Evolutionary conservation across 495 filamentous ascomycete species (phyloP).

Genomic region (Hypomontagnella monticulosa): DNA sequence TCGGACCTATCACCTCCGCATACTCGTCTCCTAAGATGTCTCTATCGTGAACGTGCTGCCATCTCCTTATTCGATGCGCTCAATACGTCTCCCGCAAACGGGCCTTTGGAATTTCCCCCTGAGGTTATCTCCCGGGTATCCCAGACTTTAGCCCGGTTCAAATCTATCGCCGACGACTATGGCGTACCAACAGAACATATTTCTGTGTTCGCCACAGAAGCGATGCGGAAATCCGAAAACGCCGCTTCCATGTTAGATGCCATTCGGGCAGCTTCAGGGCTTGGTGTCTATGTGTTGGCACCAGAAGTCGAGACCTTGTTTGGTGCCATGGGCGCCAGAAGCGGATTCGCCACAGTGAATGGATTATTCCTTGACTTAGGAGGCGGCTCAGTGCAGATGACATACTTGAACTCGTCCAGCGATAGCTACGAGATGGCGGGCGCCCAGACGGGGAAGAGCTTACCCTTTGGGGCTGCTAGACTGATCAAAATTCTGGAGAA

Average conservation of each 20-base stretch:
- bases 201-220: constrained; percentile 86
- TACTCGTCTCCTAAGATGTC: constrained; percentile 75
- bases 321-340: constrained; percentile 85
- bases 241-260: constrained; percentile 69
- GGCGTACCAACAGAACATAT: constrained; percentile 71
- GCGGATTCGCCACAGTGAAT: constrained; percentile 67
- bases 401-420: constrained; percentile 73
- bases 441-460: constrained; percentile 58
- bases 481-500: constrained; percentile 69
- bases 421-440: constrained; percentile 56
- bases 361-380: constrained; percentile 89
- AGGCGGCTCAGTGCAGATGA: constrained; percentile 90
- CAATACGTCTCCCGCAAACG: constrained; percentile 51
- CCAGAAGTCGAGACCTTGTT: constrained; percentile 85
- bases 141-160: constrained; percentile 73
- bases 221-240: constrained; percentile 84
- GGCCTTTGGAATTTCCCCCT: constrained; percentile 67
- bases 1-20: constrained; percentile 76
- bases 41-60: constrained; percentile 79
- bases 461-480: constrained; percentile 90
- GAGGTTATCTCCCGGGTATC: constrained; percentile 71
- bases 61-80: constrained; percentile 95
- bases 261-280: constrained; percentile 69
- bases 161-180: constrained; percentile 74
- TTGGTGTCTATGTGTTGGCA: constrained; percentile 74